Evolutionary conservation across 2,329 filamentous ascomycete genomes (phyloP), one percentile per base, ranked within the genome.

Genomic region (Trichothecium roseum): DNA sequence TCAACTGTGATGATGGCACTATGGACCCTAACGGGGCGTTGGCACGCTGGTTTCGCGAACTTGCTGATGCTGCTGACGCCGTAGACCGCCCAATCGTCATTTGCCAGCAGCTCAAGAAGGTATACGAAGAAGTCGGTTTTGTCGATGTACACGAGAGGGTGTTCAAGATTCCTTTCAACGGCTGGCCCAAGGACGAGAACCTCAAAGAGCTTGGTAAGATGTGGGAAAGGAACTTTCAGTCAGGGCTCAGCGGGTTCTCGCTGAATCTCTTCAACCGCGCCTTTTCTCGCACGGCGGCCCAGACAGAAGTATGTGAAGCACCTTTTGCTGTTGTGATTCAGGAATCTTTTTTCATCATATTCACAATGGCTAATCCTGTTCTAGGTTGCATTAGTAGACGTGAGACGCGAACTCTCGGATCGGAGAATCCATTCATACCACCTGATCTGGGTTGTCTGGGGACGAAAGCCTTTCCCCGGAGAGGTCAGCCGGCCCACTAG

Each of bases 81-180:
- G 55, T 60, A 15, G 44, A 56, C 14, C 60, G 66, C 5, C 56
- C 62, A 2, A 46, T 63, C 6, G 42, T 56, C 30, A 46, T 61
- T 30, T 57, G 50, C 13, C 45, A 48, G 4, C 45, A 46, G 18
- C 49, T 64, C 8, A 57, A 54, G 36, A 46, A 54, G 14, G 54
- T 59, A 29, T 63, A 62, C 42, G 47, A 60, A 31, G 60, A 66
- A 18, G 68, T 63, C 2, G 73, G 73, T 0, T 77, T 77, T 41
- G 62, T 69, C 6, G 68, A 76, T 36, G 61, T 77, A 10, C 59
- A 65, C 20, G 62, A 76, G 47, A 56, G 54, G 16, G 46, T 69
- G 2, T 71, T 69, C 50, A 74, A 69, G 48, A 55, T 75, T 27
- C 73, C 73, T 24, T 24, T 24, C 20, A 32, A 37, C 20, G 33